A percentile compares a stretch with the other conserved stretches of the same genome.
Evolutionary conservation across 148 eudicot species (phyloP).

Genomic region (Rhododendron griersonianum): DNA sequence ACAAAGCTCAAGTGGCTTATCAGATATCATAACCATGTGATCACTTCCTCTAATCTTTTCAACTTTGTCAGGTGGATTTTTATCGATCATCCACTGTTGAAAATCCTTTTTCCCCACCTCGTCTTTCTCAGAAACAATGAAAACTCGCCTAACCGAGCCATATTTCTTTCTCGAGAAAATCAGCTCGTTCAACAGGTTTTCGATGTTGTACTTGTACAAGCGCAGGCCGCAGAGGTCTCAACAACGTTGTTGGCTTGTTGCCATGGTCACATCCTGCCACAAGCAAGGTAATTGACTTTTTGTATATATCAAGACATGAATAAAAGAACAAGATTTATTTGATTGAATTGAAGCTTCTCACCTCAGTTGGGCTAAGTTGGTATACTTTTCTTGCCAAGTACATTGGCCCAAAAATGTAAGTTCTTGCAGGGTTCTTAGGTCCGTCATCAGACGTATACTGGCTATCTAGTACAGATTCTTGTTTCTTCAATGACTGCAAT

Average conservation of each 20-base stretch:
- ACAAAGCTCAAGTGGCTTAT: slow-evolving; percentile 11
- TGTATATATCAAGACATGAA: background rate
- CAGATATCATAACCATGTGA: slow-evolving; percentile 22
- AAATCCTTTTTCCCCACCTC: slow-evolving; percentile 9
- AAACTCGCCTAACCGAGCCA: slow-evolving; percentile 18
- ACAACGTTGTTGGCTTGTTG: slow-evolving; percentile 13
- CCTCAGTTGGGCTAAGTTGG: slow-evolving; percentile 21
- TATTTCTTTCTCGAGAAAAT: background rate
- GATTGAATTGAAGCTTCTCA: background rate
- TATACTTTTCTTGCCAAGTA: slow-evolving; percentile 14
- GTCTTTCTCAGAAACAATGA: slow-evolving; percentile 17
- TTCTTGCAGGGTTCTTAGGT: slow-evolving; percentile 14
- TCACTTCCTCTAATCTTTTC: slow-evolving; percentile 13
- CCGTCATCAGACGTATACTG: slow-evolving; percentile 10
- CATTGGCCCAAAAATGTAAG: slow-evolving; percentile 18
- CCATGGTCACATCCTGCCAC: slow-evolving; percentile 15
- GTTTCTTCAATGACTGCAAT: background rate
- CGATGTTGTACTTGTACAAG: background rate
- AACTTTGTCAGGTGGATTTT: slow-evolving; percentile 19
- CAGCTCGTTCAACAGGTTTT: slow-evolving; percentile 7
- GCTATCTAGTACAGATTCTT: slow-evolving; percentile 13
- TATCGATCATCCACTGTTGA: slow-evolving; percentile 5
- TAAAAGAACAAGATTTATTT: background rate
- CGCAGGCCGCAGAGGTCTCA: background rate
- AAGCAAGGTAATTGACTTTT: background rate